Evolutionary conservation across 345 rosid species (phyloP), one percentile per base, ranked within the genome.

Genomic region (Populus ilicifolia): DNA sequence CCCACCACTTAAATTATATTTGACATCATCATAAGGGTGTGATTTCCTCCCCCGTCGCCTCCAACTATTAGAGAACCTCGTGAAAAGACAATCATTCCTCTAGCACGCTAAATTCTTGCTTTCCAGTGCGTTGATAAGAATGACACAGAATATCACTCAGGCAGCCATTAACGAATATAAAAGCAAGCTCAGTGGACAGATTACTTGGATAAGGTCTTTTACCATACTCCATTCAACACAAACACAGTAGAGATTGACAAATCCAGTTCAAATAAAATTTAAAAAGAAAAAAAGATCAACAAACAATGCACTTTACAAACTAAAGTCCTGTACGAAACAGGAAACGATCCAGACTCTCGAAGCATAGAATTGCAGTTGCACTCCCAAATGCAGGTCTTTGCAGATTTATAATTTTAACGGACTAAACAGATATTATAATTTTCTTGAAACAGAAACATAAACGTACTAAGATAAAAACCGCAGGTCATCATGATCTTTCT

Each of bases 281-380:
- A 33, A 33, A 33, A 30, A 41, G 7, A 43, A 54, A 54, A 30
- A 9, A 35, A 48, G 75, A 75, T 79, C 68, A 25, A 73, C 77
- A 78, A 68, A 67, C 80, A 78, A 88, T 54, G 77, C 84, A 80
- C 84, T 86, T 83, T 86, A 86, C 89, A 88, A 84, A 59, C 82
- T 77, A 69, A n/a, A 21, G 21, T 62, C 84, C 85, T 54, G 81
- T 8, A 11, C 50, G 29, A 64, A 77, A 67, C 84, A 79, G 78
- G 80, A 67, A 74, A 76, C 81, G 43, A 78, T 77, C 76, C 76
- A 43, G 65, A 75, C 81, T 78, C 79, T 52, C 4, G 16, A 33
- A 71, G 77, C 46, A 43, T 25, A n/a, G 56, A 39, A 77, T 59
- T 59, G 39, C 17, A 65, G 72, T 36, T 18, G 21, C 80, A 75